Base-by-base conservation (phyloP, 371 early-diverging fungal species). In the Mucor ambiguus region DNA sequence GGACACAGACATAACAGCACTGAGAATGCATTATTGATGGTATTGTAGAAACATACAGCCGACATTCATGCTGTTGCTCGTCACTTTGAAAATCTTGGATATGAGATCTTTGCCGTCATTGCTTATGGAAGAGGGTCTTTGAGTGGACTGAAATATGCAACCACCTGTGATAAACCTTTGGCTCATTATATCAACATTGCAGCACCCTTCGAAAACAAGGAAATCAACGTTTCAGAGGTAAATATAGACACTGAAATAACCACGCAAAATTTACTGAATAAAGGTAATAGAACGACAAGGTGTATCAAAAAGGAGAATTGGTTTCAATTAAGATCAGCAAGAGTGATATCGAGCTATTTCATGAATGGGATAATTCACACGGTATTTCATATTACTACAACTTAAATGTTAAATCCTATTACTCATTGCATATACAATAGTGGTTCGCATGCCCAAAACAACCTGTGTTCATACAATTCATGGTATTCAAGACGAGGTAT, bases 401-500 rank as follows among this genome's bases (percentile, higher is more conserved):
- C 52, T 46, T 46, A 46, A 52, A 24, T 49, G 26, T 28, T 16
- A 28, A 12, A 16, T 28, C 26, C 14, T 28, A 52, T 28, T 16
- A 52, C 52, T 52, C 28, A 52, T 28, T 28, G 14, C 26, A 10
- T 48, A 9, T 48, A 0, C 14, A 48, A 49, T 56, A 85, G 87
- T 83, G 9, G 63, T 70, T 29, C 72, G 74, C 30, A 82, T 87
- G 66, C 84, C 87, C 0, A 64, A 76, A 20, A 74, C 80, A 64
- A 85, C 83, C 11, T 82, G 79, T 61, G 78, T 87, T 20, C 69
- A 84, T 32, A 78, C 85, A 28, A 71, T 72, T 48, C 86, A 87
- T 73, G 86, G 86, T 4, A 72, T 81, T 11, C 68, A 76, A 10
- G 87, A 87, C 59, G 62, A 57, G 56, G 87, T 85, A 80, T 58